Evolutionary conservation across 2,329 filamentous ascomycete genomes (phyloP).

Genomic region (Botrytis cinerea): DNA sequence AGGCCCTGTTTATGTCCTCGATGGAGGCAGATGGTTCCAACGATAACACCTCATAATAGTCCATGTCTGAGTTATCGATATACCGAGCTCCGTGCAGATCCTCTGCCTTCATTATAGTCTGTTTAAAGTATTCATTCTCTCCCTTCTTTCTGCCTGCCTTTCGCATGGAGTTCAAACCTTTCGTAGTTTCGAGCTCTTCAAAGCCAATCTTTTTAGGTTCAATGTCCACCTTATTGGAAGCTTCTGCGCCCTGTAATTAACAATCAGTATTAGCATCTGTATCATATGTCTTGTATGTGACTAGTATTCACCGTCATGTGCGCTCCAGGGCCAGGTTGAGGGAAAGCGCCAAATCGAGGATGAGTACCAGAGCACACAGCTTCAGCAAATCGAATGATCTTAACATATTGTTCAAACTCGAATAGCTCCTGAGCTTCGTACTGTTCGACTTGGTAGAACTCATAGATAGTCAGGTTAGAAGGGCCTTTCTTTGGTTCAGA

Average conservation of each 20-base stretch:
- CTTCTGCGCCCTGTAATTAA: neutral
- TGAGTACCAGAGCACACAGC: slow-evolving; percentile 13
- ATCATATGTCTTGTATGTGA: neutral
- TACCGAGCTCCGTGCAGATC: neutral
- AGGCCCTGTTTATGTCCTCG: neutral
- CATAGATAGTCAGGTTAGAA: neutral
- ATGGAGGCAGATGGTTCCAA: slow-evolving; percentile 9
- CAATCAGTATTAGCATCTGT: neutral
- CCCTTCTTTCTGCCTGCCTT: neutral
- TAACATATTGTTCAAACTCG: slow-evolving; percentile 16
- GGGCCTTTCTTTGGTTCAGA: neutral
- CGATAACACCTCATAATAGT: neutral
- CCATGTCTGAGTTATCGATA: neutral
- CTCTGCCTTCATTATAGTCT: neutral
- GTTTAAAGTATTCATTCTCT: too few relatives aligned
- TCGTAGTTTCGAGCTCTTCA: neutral
- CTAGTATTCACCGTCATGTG: neutral
- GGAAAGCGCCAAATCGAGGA: slow-evolving; percentile 1
- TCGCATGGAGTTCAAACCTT: neutral
- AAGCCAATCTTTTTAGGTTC: neutral
- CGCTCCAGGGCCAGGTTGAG: neutral
- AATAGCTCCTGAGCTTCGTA: neutral
- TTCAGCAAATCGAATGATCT: slow-evolving; percentile 15
- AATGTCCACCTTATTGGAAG: neutral
- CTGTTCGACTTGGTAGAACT: neutral